Percentiles rank a stretch among this genome's conserved stretches.
Conservation (phyloP, 108 stramenopile genomes). For the Fistulifera pelliculosa region DNA sequence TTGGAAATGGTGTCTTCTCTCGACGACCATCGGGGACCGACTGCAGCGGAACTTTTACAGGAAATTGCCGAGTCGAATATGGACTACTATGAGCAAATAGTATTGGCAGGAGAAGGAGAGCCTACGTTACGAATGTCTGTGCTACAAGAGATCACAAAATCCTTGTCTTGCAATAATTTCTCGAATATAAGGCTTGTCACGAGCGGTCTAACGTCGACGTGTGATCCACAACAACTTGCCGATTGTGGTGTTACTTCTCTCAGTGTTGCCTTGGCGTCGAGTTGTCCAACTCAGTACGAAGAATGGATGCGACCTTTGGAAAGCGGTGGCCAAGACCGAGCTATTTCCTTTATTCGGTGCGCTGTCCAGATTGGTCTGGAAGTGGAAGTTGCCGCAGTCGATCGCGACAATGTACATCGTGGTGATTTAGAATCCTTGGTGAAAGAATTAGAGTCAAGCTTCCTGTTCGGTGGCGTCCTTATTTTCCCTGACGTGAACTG, state of each 20-base stretch:
- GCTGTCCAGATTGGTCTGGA: constrained; percentile 39
- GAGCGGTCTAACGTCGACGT: constrained; percentile 27
- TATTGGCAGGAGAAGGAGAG: constrained; percentile 69
- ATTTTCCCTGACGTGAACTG: constrained; percentile 26
- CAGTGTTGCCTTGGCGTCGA: constrained; percentile 38
- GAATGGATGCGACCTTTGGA: constrained; percentile 23
- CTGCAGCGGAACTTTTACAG: constrained; percentile 19
- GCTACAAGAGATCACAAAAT: constrained; percentile 19
- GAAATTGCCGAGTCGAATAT: constrained; percentile 20
- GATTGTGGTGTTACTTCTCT: constrained; percentile 7
- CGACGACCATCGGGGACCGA: constrained; percentile 22
- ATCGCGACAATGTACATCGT: constrained; percentile 53
- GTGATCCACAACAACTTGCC: not conserved
- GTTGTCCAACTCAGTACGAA: constrained; percentile 27
- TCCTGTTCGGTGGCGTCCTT: constrained; percentile 40
- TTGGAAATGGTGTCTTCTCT: constrained; percentile 3
- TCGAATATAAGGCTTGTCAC: constrained; percentile 31
- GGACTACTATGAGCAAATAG: constrained; percentile 31
- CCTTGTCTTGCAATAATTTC: too few relatives aligned
- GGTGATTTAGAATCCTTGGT: constrained; percentile 27
- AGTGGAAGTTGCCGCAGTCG: constrained; percentile 61
- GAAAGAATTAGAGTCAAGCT: constrained; percentile 15
- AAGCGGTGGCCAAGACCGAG: constrained; percentile 24
- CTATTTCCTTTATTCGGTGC: constrained; percentile 41
- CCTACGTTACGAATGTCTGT: constrained; percentile 58